These are phyloP conservation scores for Skeletonema tropicum DNA, from an alignment of 108 stramenopile species.

Conservation along the genomic window DNA sequence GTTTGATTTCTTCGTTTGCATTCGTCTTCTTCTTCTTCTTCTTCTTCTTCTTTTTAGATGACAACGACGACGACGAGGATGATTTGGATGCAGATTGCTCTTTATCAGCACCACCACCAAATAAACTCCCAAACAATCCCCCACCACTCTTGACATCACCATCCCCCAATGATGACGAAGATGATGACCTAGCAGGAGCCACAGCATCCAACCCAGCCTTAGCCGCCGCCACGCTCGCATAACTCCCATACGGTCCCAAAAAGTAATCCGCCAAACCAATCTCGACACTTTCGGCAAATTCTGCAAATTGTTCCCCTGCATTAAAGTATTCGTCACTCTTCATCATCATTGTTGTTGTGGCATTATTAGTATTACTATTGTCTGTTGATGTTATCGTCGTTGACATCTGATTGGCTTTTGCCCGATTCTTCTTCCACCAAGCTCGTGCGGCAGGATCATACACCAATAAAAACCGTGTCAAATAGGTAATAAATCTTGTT, in stretches of 20 bases:
- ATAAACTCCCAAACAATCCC: background rate
- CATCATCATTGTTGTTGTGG: no score
- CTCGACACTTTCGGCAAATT: constrained; percentile 87
- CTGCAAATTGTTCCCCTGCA: constrained; percentile 60
- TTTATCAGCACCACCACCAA: background rate
- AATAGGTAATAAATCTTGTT: constrained; percentile 81
- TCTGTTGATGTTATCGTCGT: no score
- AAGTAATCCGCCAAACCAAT: constrained; percentile 89
- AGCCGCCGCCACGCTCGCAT: constrained; percentile 71
- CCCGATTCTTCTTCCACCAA: constrained; percentile 65
- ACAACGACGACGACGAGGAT: constrained; percentile 4
- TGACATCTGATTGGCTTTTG: no score
- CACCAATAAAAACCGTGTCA: constrained; percentile 81
- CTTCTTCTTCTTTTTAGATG: no score
- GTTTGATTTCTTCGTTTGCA: background rate
- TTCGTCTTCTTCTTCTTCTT: constrained; percentile 1
- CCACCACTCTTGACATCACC: background rate
- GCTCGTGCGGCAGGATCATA: constrained; percentile 79
- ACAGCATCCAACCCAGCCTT: constrained; percentile 70
- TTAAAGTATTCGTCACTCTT: constrained; percentile 11
- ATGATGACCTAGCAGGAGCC: constrained; percentile 57
- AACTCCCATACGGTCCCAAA: constrained; percentile 83
- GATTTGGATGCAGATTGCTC: background rate
- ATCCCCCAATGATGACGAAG: background rate
- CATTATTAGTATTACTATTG: background rate